Percentiles rank a stretch among this genome's conserved stretches.
Evolutionary conservation across 208 protist genomes (phyloP).

Genomic region (Leishmania braziliensis): DNA sequence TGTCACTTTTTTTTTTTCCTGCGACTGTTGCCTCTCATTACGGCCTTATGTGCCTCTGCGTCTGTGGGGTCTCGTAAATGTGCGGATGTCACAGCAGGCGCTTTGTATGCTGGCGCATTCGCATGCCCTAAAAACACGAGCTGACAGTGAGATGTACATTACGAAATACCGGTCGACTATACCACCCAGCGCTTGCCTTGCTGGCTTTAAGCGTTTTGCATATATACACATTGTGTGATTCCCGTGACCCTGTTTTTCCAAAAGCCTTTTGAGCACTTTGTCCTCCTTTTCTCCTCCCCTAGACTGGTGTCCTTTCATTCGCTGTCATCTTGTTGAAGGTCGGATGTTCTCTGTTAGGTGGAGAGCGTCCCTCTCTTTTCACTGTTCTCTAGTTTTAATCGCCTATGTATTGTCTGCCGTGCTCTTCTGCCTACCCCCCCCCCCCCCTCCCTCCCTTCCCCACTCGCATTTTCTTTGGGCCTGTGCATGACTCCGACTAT

Average conservation of each 20-base stretch:
- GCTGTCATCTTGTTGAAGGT: neutral
- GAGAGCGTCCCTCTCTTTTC: neutral
- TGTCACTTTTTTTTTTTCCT: neutral
- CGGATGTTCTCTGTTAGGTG: neutral
- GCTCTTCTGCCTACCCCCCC: neutral
- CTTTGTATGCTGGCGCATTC: neutral
- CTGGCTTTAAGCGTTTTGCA: neutral
- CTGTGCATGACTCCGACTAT: neutral
- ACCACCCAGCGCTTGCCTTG: neutral
- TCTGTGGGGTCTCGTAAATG: neutral
- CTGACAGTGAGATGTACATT: neutral
- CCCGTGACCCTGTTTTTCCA: neutral
- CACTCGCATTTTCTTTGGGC: neutral
- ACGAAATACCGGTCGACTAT: neutral
- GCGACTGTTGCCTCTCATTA: neutral
- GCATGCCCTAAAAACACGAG: neutral
- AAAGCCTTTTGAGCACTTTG: neutral
- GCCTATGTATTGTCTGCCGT: neutral
- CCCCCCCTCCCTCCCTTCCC: neutral
- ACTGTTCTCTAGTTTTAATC: neutral
- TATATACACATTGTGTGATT: neutral
- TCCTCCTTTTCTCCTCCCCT: neutral
- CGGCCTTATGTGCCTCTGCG: neutral
- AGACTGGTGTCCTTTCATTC: neutral
- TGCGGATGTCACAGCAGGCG: neutral